Evolutionary conservation across 2,329 filamentous ascomycete genomes (phyloP), one percentile per base, ranked within the genome.

Genomic region (Aspergillus fijiensis): DNA sequence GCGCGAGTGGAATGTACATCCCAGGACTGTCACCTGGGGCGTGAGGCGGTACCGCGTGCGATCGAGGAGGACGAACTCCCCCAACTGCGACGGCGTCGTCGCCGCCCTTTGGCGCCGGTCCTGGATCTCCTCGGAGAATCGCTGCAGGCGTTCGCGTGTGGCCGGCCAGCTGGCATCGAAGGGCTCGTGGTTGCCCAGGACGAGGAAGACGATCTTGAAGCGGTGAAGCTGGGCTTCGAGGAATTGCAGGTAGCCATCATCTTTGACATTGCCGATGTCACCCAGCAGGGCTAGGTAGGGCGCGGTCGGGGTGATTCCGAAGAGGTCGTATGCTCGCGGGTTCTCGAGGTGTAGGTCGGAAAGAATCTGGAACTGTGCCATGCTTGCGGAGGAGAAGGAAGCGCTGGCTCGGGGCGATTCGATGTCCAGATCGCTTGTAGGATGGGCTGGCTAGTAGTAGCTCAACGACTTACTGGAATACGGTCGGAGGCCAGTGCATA

Each of bases 261-360:
- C 75, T 60, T 81, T 75, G 9, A 73, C 61, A 58, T 79, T 78
- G 50, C 84, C 84, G 54, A 87, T 82, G 63, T 87, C 84, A 23
- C 85, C 85, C 0, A 87, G 76, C 0, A 87, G 76, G 0, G 82
- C 84, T 2, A 87, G 76, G 59, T 81, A 78, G 0, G 81, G 80
- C 1, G 83, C 80, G 53, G 71, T 74, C 1, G 81, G 79, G 0
- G 66, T 53, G 23, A 86, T 80, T 2, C 81, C 67, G 65, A 82
- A 87, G 25, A 74, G 23, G 63, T 84, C 79, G 68, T 87, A 87
- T 19, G 74, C 72, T 49, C 76, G 74, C 0, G 80, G 77, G 9
- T 69, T 66, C 66, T 87, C 84, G 7, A 87, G 76, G 61, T 87
- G 84, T 3, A 87, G 75, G 69, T 87, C 84, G 0, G 84, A 86